Base-by-base conservation (phyloP, 1,284 basidiomycete genomes). In the Tilletia caries region DNA sequence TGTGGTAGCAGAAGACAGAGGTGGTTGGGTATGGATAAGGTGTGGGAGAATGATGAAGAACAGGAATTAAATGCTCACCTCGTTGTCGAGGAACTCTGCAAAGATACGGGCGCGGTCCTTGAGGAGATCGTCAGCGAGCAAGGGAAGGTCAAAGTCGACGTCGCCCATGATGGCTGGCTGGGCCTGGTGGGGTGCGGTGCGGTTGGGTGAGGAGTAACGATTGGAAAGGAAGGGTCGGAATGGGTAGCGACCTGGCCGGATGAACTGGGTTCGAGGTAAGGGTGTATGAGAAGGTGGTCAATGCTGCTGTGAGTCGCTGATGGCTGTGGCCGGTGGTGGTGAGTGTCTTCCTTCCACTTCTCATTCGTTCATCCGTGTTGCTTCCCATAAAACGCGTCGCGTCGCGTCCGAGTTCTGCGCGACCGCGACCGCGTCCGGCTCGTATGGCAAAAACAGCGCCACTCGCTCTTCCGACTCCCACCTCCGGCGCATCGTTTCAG, bases 11-110 rank as follows among this genome's bases (percentile, higher is more conserved):
- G 65, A 34, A 34, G 70, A 43, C n/a, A 46, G 64, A 41, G 15
- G 15, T 41, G 37, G 8, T 41, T 1, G 5, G 37, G 37, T 41
- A 2, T 41, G 37, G 1, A 41, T 41, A 10, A 10, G 10, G 37
- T 6, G 37, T 5, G 37, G 15, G 37, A 41, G 2, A 32, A 48
- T 54, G 32, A 64, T 34, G 44, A 64, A n/a, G n/a, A n/a, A n/a
- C n/a, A n/a, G n/a, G n/a, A 48, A 60, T 65, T 71, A 1, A 20
- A 27, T n/a, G 71, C 88, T 84, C 23, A 91, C 90, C 72, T 91
- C 91, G 34, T 90, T 89, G 75, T 90, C 89, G 25, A 97, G 88
- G 79, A 97, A 97, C 76, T 93, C 92, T 79, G 91, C 89, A 79
- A 96, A 94, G 67, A 90, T 86, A 78, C 91, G 89, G 32, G 79